A percentile compares a stretch with the other conserved stretches of the same genome.
These are phyloP conservation scores for Penicillium verhagenii DNA, from an alignment of 495 filamentous ascomycete species.

Conservation along the genomic window DNA sequence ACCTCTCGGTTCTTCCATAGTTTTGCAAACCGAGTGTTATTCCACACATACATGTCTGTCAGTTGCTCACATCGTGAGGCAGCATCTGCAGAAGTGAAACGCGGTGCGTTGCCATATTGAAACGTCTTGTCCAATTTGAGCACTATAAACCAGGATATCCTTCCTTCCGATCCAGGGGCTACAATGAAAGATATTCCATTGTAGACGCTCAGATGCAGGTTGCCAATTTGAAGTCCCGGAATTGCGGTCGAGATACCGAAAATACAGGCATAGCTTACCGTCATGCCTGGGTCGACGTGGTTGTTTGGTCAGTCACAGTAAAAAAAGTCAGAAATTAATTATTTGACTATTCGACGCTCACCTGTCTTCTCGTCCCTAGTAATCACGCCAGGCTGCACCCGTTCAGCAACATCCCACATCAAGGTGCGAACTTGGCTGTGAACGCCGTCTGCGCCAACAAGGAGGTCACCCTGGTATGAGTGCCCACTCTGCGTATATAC, in stretches of 20 bases:
- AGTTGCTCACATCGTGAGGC: not conserved
- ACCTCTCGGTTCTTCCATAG: not conserved
- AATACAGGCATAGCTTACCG: constrained; percentile 15
- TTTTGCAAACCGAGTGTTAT: not conserved
- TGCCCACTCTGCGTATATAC: constrained; percentile 27
- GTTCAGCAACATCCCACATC: not conserved
- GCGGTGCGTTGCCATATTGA: not conserved
- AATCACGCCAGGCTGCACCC: not conserved
- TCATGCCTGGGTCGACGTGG: constrained; percentile 4
- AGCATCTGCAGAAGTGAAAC: not conserved
- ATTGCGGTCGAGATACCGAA: constrained; percentile 17
- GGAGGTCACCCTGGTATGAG: constrained; percentile 10
- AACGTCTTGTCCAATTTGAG: not conserved
- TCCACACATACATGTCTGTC: not conserved
- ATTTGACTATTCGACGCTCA: not conserved
- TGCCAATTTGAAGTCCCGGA: not conserved
- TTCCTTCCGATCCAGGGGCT: not conserved
- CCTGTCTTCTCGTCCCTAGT: not conserved
- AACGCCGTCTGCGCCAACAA: constrained; percentile 16
- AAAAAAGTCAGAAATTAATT: too few species aligned
- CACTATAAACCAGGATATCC: not conserved
- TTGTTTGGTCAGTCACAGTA: not conserved
- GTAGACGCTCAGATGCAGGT: not conserved
- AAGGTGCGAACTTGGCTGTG: constrained; percentile 28
- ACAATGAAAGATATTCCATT: not conserved